These are phyloP conservation scores for Pythium coloratum DNA, from an alignment of 352 stramenopile genomes.

Conservation along the genomic window DNA sequence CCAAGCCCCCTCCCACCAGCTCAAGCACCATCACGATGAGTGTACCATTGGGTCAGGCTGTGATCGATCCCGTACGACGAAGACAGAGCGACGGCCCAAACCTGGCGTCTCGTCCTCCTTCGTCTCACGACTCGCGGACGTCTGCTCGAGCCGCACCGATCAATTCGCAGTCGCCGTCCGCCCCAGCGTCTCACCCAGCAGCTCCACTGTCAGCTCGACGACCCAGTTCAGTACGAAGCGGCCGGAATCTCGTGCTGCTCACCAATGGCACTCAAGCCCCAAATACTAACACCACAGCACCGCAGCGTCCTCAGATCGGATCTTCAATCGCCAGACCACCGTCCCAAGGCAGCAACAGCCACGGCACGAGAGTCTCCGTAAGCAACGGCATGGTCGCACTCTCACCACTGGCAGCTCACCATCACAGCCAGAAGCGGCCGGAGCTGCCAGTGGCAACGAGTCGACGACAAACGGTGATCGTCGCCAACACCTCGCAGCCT, in stretches of 20 bases:
- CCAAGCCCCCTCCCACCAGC: conserved; percentile 21
- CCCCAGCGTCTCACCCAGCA: neutral
- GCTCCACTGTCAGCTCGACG: conserved; percentile 23
- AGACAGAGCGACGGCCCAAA: neutral
- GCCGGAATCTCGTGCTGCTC: conserved; percentile 44
- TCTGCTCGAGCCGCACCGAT: neutral
- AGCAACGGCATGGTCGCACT: conserved; percentile 45
- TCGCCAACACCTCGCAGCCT: neutral
- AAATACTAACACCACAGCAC: neutral
- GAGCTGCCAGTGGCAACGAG: neutral
- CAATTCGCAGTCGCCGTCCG: neutral
- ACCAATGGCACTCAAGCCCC: conserved; percentile 7
- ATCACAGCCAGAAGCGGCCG: conserved; percentile 1
- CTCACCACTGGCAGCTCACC: conserved; percentile 18
- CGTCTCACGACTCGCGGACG: neutral
- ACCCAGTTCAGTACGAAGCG: conserved; percentile 48
- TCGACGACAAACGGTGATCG: conserved; percentile 24
- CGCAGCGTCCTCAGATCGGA: conserved; percentile 1
- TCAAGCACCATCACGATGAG: neutral
- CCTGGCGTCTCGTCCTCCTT: neutral
- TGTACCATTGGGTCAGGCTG: neutral
- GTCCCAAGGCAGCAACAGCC: conserved; percentile 14
- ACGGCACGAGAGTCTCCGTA: conserved; percentile 25
- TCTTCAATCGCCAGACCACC: conserved; percentile 11
- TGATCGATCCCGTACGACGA: neutral